These are phyloP conservation scores for Colletotrichum sp. DNA, from an alignment of 2,329 filamentous ascomycete species.

Conservation along the genomic window DNA sequence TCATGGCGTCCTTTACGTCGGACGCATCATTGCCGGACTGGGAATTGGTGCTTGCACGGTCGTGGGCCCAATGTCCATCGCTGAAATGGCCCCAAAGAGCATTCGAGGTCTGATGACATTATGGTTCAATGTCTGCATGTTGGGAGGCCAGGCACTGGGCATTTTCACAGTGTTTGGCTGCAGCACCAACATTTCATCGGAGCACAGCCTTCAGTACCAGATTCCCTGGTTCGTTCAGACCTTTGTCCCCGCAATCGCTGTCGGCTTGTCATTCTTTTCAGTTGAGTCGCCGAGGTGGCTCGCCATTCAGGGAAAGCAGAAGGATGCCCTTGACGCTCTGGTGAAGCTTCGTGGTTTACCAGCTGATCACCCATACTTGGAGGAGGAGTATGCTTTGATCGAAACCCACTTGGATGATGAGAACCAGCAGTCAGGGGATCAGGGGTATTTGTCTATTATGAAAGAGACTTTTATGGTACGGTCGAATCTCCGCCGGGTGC, in stretches of 20 bases:
- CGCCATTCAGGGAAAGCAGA: slow-evolving; percentile 30
- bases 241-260: slow-evolving; percentile 1
- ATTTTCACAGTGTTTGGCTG: slow-evolving; percentile 39
- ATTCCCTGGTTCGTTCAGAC: slow-evolving; percentile 24
- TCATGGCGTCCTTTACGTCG: slow-evolving; percentile 34
- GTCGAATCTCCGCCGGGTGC: slow-evolving; percentile 43
- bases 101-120: slow-evolving; percentile 36
- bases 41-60: slow-evolving; percentile 42
- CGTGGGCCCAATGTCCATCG: slow-evolving; percentile 33
- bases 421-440: not conserved
- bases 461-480: slow-evolving; percentile 40
- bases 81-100: slow-evolving; percentile 37
- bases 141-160: not conserved
- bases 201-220: slow-evolving; percentile 29
- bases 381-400: slow-evolving; percentile 33
- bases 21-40: slow-evolving; percentile 39
- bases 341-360: slow-evolving; percentile 30
- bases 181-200: slow-evolving; percentile 30
- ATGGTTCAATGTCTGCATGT: slow-evolving; percentile 37
- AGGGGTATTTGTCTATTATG: slow-evolving; percentile 26
- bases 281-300: slow-evolving; percentile 43
- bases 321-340: slow-evolving; percentile 24
- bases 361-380: slow-evolving; percentile 28
- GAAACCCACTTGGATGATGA: slow-evolving; percentile 20
- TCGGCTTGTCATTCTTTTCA: slow-evolving; percentile 33